phyloP scores from a whole-genome alignment of 345 rosid genomes.

The Bruguiera gymnorhiza region DNA sequence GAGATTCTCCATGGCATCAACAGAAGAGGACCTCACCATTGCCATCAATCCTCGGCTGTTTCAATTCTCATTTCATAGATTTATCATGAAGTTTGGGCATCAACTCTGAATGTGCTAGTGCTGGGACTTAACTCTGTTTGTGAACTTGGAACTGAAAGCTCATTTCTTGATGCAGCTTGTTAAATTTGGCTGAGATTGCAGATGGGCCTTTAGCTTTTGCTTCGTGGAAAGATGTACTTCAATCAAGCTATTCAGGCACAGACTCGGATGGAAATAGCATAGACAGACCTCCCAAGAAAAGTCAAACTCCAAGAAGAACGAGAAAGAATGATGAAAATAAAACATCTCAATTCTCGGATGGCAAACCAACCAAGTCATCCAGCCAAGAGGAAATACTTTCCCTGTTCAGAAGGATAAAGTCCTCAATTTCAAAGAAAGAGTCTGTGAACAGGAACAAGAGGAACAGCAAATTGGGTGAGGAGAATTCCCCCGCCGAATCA shows the following conservation, averaged over 20 bases:
- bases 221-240: constrained; percentile 10
- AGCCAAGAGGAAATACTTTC: constrained; percentile 50
- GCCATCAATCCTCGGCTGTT: no score
- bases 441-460: constrained; percentile 15
- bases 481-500: constrained; percentile 30
- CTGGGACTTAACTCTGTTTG: constrained; percentile 1
- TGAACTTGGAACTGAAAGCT: constrained; percentile 36
- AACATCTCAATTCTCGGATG: constrained; percentile 17
- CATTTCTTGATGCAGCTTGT: constrained; percentile 61
- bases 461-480: constrained; percentile 10
- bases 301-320: constrained; percentile 19
- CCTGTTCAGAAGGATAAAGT: constrained; percentile 48
- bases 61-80: neutral
- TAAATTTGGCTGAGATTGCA: constrained; percentile 64
- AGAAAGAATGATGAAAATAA: constrained; percentile 12
- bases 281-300: constrained; percentile 22
- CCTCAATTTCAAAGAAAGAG: constrained; percentile 51
- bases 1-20: no score
- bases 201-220: constrained; percentile 25
- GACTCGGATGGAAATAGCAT: constrained; percentile 27
- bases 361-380: constrained; percentile 19
- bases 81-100: neutral
- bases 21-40: no score
- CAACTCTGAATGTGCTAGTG: neutral
- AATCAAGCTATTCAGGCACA: constrained; percentile 20